Base-by-base conservation (phyloP, 805 yeast species). In the Saturnispora gosingensis region DNA sequence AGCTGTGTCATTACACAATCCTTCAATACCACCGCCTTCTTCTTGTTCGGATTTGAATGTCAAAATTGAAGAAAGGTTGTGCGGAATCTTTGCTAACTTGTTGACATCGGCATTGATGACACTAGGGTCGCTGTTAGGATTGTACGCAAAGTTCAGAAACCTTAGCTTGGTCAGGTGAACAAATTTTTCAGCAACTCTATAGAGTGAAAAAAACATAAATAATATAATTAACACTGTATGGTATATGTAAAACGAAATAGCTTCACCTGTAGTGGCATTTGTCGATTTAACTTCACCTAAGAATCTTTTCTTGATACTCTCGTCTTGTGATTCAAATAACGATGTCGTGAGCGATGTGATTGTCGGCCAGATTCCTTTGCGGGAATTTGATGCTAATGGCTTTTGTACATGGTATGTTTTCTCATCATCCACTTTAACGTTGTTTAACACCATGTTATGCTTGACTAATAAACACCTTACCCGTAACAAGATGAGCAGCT, bases 1-100 rank as follows among this genome's bases (percentile, higher is more conserved):
- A 45, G 90, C 78, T 5, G 83, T 76, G 59, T 87, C 87, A 57
- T 79, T 81, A 59, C 90, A 72, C 43, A 91, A 71, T 0, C 95
- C 96, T 54, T 83, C 87, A 43, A 84, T 67, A 2, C 97, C 97
- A 32, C 96, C 96, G 54, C 89, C 91, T 59, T 88, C 95, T 59
- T 83, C 91, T 55, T 84, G 86, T 53, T 81, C 88, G 27, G 83
- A 76, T 61, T 81, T 82, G 63, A 82, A 75, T 58, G 79, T 82
- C 52, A 93, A 68, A n/a, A 91, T 81, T 20, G 86, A 81, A 8
- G 95, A 84, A 22, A 93, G 61, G 47, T 85, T 76, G 56, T 74
- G 77, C 3, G 99, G 99, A 24, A 88, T 75, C 66, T 93, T 93
- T 43, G 75, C 63, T 51, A 91, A 70, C 59, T 80, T 78, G 54